Conservation (phyloP, 805 yeast genomes). For the Pichia thaimueangensis region DNA sequence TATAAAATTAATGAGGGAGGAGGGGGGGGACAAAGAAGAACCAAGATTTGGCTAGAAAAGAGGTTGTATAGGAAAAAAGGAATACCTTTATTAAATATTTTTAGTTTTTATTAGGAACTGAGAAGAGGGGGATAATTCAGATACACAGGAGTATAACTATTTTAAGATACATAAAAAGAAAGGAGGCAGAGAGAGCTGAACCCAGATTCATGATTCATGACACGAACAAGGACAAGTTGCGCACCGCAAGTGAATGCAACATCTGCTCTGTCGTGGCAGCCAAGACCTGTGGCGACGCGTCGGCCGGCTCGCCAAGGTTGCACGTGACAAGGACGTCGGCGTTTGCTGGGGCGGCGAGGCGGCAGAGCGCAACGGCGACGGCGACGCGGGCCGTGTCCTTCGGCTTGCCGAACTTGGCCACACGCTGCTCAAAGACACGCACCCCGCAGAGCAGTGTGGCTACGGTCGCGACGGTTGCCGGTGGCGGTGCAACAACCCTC, state of each 20-base stretch:
- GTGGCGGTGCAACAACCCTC: neutral
- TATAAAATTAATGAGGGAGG: no score
- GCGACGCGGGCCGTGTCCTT: neutral
- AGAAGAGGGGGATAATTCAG: no score
- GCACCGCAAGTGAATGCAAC: neutral
- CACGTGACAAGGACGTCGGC: constrained; percentile 5
- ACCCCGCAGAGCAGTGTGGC: constrained; percentile 21
- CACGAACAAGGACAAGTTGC: neutral
- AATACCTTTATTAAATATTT: no score
- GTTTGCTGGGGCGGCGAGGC: constrained; percentile 1
- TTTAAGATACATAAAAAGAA: no score
- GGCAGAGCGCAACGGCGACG: constrained; percentile 1
- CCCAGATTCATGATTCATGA: neutral
- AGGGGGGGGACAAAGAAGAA: no score
- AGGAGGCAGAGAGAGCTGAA: no score
- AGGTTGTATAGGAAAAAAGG: no score
- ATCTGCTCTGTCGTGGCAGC: neutral
- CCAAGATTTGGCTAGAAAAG: no score
- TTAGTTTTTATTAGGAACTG: no score
- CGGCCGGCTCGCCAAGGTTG: neutral
- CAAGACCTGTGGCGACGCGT: neutral
- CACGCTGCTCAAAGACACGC: constrained; percentile 36
- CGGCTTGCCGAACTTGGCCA: constrained; percentile 44
- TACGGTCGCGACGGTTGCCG: neutral
- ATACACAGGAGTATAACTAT: no score